Percentiles rank a stretch among this genome's conserved stretches.
Evolutionary conservation across 192 early-diverging fungal genomes (phyloP).

Genomic region (Rhizoclosmatium sp.): DNA sequence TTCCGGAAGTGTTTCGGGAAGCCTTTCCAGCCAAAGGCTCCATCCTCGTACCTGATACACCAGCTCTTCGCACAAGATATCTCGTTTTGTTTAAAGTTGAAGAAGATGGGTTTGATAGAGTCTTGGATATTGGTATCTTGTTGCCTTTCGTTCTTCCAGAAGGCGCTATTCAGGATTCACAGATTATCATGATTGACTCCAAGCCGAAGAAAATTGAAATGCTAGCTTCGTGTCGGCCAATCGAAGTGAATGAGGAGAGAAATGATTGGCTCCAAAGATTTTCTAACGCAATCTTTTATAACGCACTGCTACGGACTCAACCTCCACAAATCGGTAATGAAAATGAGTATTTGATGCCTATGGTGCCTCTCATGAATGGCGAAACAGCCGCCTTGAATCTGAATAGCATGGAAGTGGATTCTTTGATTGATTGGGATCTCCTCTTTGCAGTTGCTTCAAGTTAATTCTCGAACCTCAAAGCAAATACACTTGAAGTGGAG

Average conservation of each 20-base stretch:
- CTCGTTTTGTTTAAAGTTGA: conserved; percentile 13
- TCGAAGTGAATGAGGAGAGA: not conserved
- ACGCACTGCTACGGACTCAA: conserved; percentile 11
- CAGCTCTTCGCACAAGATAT: not conserved
- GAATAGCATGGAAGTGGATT: not conserved
- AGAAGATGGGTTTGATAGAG: conserved; percentile 7
- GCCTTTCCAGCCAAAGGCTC: not conserved
- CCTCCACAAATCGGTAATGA: not conserved
- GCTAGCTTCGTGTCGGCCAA: not conserved
- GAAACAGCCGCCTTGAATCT: conserved; percentile 18
- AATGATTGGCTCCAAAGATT: conserved; percentile 3
- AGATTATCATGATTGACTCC: conserved; percentile 11
- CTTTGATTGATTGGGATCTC: conserved; percentile 21
- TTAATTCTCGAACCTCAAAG: not conserved
- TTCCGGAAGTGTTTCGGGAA: not conserved
- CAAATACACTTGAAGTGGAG: not conserved
- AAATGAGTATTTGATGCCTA: conserved; percentile 23
- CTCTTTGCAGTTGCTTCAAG: not conserved
- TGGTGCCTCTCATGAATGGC: conserved; percentile 11
- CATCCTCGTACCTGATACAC: not conserved
- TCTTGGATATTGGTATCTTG: conserved; percentile 27
- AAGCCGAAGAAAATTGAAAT: not conserved
- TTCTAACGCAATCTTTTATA: conserved; percentile 21
- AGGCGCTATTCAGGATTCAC: not conserved
- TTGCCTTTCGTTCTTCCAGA: conserved; percentile 5